Base-by-base conservation (phyloP, 257 asterid genomes). In the Paraleonurus japonicus region DNA sequence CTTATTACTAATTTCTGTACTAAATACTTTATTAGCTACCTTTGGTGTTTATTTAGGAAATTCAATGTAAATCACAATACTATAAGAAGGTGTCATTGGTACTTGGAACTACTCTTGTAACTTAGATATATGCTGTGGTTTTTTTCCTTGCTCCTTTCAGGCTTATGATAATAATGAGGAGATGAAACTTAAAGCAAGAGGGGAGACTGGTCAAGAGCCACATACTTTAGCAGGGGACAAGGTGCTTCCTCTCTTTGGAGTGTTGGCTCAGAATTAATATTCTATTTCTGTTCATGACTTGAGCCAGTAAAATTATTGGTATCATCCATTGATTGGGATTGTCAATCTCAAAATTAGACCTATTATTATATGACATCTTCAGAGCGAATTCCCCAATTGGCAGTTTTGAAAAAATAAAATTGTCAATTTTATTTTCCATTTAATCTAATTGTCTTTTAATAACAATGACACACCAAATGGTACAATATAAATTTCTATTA, bases 91-190 rank as follows among this genome's bases (percentile, higher is more conserved):
- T 70, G 51, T 75, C 24, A 19, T 61, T 57, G n/a, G 65, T 77
- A 26, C 54, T 62, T 70, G 66, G 73, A 23, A 41, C 61, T 35
- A 33, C 74, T 69, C 61, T 16, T 27, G 35, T 23, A 23, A 75
- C 73, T 67, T 61, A 33, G 28, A 50, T 51, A 11, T 50, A 50
- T 77, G 20, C 23, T 62, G 39, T 75, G 45, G 45, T 43, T 32
- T 54, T 78, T 53, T 50, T 30, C 43, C 59, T 73, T 62, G 67
- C 28, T 28, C 67, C 71, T 80, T 75, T 75, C 86, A 94, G 98
- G 83, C 90, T 16, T 88, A 84, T 66, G 96, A 88, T 72, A 84
- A 80, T 74, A 91, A 88, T 73, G 98, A 86, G 80, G 89, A 79
- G 69, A 75, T 76, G 85, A 87, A 73, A 81, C 82, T 22, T 27